Evolutionary conservation across 441 rosid species (phyloP).

Genomic region (Adansonia rubrostipa): DNA sequence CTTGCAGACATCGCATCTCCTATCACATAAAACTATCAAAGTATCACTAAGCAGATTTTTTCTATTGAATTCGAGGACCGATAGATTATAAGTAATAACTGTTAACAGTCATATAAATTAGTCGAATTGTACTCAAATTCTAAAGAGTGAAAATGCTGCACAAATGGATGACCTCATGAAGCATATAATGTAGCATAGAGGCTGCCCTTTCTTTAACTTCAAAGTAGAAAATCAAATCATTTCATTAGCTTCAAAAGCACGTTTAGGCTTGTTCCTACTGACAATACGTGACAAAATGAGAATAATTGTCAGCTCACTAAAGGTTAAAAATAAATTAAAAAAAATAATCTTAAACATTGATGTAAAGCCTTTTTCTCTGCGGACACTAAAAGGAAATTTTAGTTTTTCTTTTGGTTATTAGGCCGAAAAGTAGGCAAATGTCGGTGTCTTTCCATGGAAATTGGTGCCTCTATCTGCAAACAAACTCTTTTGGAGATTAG

Average conservation of each 20-base stretch:
- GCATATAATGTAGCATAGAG: background rate
- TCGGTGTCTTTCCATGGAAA: conserved; percentile 18
- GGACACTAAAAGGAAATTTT: background rate
- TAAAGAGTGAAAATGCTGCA: background rate
- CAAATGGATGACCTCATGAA: background rate
- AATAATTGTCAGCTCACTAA: background rate
- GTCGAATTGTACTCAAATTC: too few relatives aligned
- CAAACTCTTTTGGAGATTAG: background rate
- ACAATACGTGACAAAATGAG: background rate
- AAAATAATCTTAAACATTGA: background rate
- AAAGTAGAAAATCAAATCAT: background rate
- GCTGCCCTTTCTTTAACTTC: background rate
- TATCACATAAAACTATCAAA: conserved; percentile 2
- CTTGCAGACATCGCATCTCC: conserved; percentile 19
- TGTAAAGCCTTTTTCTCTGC: background rate
- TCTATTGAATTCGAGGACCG: background rate
- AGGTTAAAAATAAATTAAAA: background rate
- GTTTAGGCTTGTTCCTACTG: background rate
- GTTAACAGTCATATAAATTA: too few relatives aligned
- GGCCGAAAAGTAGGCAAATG: conserved; percentile 21
- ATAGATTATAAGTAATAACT: too few relatives aligned
- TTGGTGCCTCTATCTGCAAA: background rate
- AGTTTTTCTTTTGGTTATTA: background rate
- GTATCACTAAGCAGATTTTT: background rate
- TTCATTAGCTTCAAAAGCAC: conserved; percentile 11